Evolutionary conservation across 164 flowering plant genomes (phyloP), one percentile per base, ranked within the genome.

Genomic region (Paratinospora sagittata): DNA sequence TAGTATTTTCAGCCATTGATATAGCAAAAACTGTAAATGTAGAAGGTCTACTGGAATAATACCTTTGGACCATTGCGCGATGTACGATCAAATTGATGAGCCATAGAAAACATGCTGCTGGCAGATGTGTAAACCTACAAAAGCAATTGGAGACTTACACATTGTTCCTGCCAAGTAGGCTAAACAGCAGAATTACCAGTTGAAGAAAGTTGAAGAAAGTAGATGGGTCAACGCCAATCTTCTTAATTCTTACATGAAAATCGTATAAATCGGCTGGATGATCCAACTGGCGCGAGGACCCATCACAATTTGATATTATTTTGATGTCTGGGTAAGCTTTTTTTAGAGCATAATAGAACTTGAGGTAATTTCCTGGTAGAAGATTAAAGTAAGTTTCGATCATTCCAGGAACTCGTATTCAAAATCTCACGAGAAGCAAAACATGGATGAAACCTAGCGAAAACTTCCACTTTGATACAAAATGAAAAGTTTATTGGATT

Each of bases 231-330:
- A 34, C 37, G 62, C 19, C 26, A 41, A 74, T n/a, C 68, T 47
- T 27, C 76, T 78, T 85, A 90, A 91, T 57, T 27, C 80, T 81
- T 88, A 95, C 98, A 84, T 96, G 99, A 74, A 70, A 91, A 80
- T 96, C 99, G 81, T 96, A 96, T 19, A 83, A 45, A 85, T 96
- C 92, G 27, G 99, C 96, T 4, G 98, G 96, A 80, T 96, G 98
- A 75, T 91, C 89, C 86, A 96, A 80, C 63, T 75, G 74, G 58
- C 12, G 60, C 27, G 88, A 78, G 68, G 98, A 89, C 6, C 84
- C 99, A 79, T 96, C 98, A 77, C 99, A 92, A 68, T 92, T 96
- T 52, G 99, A 80, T 70, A 96, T 96, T 26, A 89, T 80, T 79
- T 85, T 73, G 73, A 92, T 90, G 75, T 90, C 96, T 24, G 99